Evolutionary conservation across 2,329 filamentous ascomycete species (phyloP), one percentile per base, ranked within the genome.

Genomic region (Paecilomyces variotii): DNA sequence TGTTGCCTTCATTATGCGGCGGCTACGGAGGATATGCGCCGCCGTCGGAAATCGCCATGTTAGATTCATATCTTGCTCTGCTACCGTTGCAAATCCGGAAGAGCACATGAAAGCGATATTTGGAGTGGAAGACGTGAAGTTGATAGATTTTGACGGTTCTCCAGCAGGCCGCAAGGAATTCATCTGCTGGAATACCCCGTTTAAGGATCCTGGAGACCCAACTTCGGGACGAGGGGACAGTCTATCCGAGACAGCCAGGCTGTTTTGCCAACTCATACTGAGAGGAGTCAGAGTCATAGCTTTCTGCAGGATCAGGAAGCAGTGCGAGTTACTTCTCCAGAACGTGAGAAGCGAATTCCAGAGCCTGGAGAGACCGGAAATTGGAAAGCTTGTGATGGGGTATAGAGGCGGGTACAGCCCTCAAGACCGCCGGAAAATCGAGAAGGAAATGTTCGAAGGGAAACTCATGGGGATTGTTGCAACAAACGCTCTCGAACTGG

Each of bases 131-230:
- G 80, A 92, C 62, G 90, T 96, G 12, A 85, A 82, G 59, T 74
- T 97, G 52, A 88, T 93, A 0, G 91, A 97, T 68, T 92, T 89
- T 67, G 94, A 99, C 69, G 94, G 94, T 1, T 96, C 92, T 0
- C 94, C 94, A 0, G 91, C 91, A 4, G 91, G 93, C 0, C 82
- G 91, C 25, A 97, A 97, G 70, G 93, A 97, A 68, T 97, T 97
- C 59, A 70, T 99, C 5, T 97, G 92, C 73, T 99, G 94, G 94
- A 97, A 99, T 67, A 97, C 93, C 0, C 94, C 94, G 0, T 96
- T 86, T 73, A 95, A 91, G 71, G 93, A 97, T 65, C 91, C 93
- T 0, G 83, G 82, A 0, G 93, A 97, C 72, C 89, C 91, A 7
- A 85, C 88, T 0, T 96, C 90, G 66, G 93, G 94, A 1, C 85